Evolutionary conservation across 2,329 filamentous ascomycete genomes (phyloP), one percentile per base, ranked within the genome.

Genomic region (Colletotrichum acutatum): DNA sequence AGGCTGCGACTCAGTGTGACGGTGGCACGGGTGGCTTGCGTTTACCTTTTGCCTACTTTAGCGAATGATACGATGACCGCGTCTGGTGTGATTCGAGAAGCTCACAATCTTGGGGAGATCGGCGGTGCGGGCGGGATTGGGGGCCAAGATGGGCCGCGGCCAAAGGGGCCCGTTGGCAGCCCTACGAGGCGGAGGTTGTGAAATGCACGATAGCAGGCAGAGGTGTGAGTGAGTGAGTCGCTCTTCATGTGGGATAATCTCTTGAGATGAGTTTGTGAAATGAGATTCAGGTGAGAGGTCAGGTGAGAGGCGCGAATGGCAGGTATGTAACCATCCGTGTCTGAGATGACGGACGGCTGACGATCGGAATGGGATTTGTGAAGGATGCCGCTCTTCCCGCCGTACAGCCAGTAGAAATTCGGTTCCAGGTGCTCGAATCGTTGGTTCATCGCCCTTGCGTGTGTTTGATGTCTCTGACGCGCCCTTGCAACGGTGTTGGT

Each of bases 401-500:
- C 59, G 11, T 7, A 28, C 5, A 26, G 9, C 19, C 28, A n/a
- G 28, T 53, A 14, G 11, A n/a, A 63, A 26, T 5, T 2, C 6
- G 24, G 16, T 30, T 6, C 3, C 4, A 19, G 4, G 5, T 14
- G 59, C 16, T 16, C 14, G 42, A n/a, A 19, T 30, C 26, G 60
- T 52, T n/a, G 60, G 42, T 12, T 5, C 24, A 32, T 19, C 16
- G 22, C 63, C 63, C 63, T 66, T 66, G 52, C 52, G 53, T 46
- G 32, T 30, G 52, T 54, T 26, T 8, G 26, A 24, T 49, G 32
- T 32, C 24, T 59, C 26, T 34, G 42, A 63, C 42, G 56, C 26
- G 64, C 59, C 58, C 70, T 65, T 22, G 68, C 46, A 69, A 72
- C 70, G 66, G 54, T 14, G 58, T 59, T 14, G 30, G 26, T 6